Conservation (phyloP, 306 rosid species). For the Hippophae gyantsensis region DNA sequence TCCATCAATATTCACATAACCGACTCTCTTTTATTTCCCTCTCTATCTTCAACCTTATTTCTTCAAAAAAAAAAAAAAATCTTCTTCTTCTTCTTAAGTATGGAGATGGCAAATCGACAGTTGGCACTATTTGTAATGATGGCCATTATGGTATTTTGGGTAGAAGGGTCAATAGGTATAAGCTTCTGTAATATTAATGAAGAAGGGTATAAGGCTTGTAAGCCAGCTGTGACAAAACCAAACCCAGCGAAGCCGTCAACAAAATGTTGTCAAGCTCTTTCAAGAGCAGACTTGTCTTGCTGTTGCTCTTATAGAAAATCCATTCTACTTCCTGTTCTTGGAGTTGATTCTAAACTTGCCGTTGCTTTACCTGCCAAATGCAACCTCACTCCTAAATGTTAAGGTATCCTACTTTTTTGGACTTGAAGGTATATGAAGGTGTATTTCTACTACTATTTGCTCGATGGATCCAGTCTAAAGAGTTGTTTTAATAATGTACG, state of each 20-base stretch:
- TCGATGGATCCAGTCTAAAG: too few species aligned
- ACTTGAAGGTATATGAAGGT: too few species aligned
- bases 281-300: slow-evolving; percentile 48
- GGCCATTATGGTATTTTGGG: slow-evolving; percentile 7
- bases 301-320: slow-evolving; percentile 59
- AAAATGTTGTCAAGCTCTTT: slow-evolving; percentile 44
- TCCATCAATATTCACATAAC: too few species aligned
- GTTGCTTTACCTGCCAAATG: slow-evolving; percentile 59
- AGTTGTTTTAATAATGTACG: too few species aligned
- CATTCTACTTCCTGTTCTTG: slow-evolving; percentile 32
- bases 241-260: slow-evolving; percentile 35
- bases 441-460: too few species aligned
- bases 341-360: slow-evolving; percentile 59
- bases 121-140: slow-evolving; percentile 1
- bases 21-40: too few species aligned
- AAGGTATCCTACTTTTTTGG: neutral
- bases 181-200: slow-evolving; percentile 41
- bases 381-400: slow-evolving; percentile 41
- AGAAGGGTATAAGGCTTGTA: slow-evolving; percentile 41
- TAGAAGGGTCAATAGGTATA: slow-evolving; percentile 16
- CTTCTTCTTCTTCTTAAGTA: too few species aligned
- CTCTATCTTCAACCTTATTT: too few species aligned
- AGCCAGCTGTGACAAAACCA: slow-evolving; percentile 54
- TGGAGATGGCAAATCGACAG: slow-evolving; percentile 12
- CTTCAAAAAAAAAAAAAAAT: too few species aligned